Conservation (phyloP, 805 yeast species). For the Spencermartinsiella europaea region DNA sequence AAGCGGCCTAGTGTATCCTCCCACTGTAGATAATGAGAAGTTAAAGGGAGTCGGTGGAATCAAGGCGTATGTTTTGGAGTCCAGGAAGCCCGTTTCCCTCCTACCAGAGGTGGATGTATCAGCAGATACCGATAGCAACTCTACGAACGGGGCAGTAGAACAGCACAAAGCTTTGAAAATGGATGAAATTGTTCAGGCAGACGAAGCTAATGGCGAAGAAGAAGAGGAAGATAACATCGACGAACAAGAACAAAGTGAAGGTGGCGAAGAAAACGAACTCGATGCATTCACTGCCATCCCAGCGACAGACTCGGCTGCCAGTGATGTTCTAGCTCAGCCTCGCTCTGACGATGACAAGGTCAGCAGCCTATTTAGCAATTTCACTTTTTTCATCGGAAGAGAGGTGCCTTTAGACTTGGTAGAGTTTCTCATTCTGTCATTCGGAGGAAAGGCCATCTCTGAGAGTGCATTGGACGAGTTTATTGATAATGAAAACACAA, state of each 20-base stretch:
- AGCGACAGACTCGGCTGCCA: slow-evolving; percentile 44
- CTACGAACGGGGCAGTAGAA: background rate
- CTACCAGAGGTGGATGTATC: slow-evolving; percentile 15
- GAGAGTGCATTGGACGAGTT: slow-evolving; percentile 84
- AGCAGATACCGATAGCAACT: background rate
- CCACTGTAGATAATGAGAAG: slow-evolving; percentile 66
- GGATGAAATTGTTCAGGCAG: slow-evolving; percentile 36
- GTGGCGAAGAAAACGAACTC: slow-evolving; percentile 43
- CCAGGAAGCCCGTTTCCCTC: slow-evolving; percentile 15
- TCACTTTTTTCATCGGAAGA: slow-evolving; percentile 84
- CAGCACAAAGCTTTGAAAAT: slow-evolving; percentile 27
- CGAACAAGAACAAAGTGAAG: slow-evolving; percentile 22
- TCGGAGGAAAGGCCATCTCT: slow-evolving; percentile 81
- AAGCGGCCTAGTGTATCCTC: slow-evolving; percentile 84
- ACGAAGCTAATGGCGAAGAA: slow-evolving; percentile 32
- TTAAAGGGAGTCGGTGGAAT: slow-evolving; percentile 88
- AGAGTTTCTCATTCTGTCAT: slow-evolving; percentile 79
- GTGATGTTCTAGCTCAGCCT: slow-evolving; percentile 59
- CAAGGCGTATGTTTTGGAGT: slow-evolving; percentile 72
- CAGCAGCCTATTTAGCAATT: slow-evolving; percentile 63
- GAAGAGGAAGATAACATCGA: slow-evolving; percentile 29
- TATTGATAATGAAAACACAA: slow-evolving; percentile 41
- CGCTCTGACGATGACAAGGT: slow-evolving; percentile 40
- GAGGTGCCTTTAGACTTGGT: slow-evolving; percentile 91
- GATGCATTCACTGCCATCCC: slow-evolving; percentile 66